Percentiles rank a stretch among this genome's conserved stretches.
phyloP scores from a whole-genome alignment of 495 filamentous ascomycete genomes.

The Gamarada debralockiae region DNA sequence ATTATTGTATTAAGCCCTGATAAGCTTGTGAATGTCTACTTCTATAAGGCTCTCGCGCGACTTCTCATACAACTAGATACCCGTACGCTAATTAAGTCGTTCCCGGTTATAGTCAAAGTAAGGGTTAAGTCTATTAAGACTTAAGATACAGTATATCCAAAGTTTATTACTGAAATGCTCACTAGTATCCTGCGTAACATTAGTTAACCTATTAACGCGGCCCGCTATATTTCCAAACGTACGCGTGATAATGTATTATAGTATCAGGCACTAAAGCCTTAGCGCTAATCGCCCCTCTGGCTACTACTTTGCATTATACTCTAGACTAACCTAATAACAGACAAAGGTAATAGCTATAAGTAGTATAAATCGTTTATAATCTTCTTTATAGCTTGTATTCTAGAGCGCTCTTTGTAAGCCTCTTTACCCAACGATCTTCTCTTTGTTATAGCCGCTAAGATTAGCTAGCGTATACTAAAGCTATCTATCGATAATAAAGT shows the following conservation, averaged over 20 bases:
- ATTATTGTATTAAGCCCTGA: slow-evolving; percentile 33
- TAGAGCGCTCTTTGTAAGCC: slow-evolving; percentile 21
- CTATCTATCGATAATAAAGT: slow-evolving; percentile 20
- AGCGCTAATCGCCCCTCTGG: slow-evolving; percentile 57
- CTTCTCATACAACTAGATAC: too few relatives aligned
- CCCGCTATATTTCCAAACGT: slow-evolving; percentile 47
- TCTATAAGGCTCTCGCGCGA: slow-evolving; percentile 36
- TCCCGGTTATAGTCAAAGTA: too few relatives aligned
- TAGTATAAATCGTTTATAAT: slow-evolving; percentile 57
- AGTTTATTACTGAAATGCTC: slow-evolving; percentile 53
- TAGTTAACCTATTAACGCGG: slow-evolving; percentile 27
- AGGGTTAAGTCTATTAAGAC: too few relatives aligned
- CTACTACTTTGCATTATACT: slow-evolving; percentile 53
- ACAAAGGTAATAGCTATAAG: slow-evolving; percentile 1
- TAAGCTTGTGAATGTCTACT: slow-evolving; percentile 29
- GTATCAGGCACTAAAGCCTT: slow-evolving; percentile 38
- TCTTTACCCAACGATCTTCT: slow-evolving; percentile 30
- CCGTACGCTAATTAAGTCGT: too few relatives aligned
- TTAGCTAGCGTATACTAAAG: slow-evolving; percentile 45
- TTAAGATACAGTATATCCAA: slow-evolving; percentile 52
- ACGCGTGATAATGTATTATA: slow-evolving; percentile 60
- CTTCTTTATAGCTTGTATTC: slow-evolving; percentile 40
- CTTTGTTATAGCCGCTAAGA: slow-evolving; percentile 46
- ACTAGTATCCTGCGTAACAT: slow-evolving; percentile 40
- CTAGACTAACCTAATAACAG: slow-evolving; percentile 30